Evolutionary conservation across 2,329 filamentous ascomycete genomes (phyloP), one percentile per base, ranked within the genome.

Genomic region (Lasiodiplodia citricola): DNA sequence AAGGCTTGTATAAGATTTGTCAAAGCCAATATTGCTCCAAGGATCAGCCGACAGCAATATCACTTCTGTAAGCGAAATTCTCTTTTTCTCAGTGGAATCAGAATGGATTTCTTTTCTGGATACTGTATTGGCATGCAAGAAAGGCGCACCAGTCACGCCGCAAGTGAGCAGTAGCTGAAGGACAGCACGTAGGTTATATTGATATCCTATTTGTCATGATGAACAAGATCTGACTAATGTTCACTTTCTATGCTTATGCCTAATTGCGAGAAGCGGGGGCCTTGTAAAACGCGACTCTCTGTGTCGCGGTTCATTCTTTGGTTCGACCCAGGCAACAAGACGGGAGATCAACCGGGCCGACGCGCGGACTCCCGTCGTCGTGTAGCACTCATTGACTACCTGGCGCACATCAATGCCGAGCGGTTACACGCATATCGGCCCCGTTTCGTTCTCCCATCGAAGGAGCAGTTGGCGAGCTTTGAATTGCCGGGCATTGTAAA

Each of bases 271-370:
- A 47, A 11, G 44, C 44, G 18, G 18, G n/a, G 44, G 18, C 18
- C 44, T 18, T 35, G 21, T 47, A 21, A 8, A 18, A 44, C 16
- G 16, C 41, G 41, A 44, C 18, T 7, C 10, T 21, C 21, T 11
- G 44, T 47, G 44, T 47, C 21, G 44, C n/a, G 14, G 31, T 14
- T 21, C 18, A 6, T 14, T n/a, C n/a, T 10, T 47, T 47, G 44
- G 44, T 47, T 47, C 44, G 21, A 47, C 44, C 44, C 8, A 37
- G 21, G 14, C 35, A 21, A 8, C 21, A 38, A 13, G 38, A 16
- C 58, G 58, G 58, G 58, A 63, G 58, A 63, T 63, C 58, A 35
- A 28, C 58, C 58, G 58, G 58, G 8, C 58, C 58, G 58, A 50
- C 31, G 58, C 58, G 58, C 56, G 38, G 21, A 54, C 25, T 21